These are phyloP conservation scores for Emergomyces pasteurianus DNA, from an alignment of 2,329 filamentous ascomycete genomes.

Conservation along the genomic window DNA sequence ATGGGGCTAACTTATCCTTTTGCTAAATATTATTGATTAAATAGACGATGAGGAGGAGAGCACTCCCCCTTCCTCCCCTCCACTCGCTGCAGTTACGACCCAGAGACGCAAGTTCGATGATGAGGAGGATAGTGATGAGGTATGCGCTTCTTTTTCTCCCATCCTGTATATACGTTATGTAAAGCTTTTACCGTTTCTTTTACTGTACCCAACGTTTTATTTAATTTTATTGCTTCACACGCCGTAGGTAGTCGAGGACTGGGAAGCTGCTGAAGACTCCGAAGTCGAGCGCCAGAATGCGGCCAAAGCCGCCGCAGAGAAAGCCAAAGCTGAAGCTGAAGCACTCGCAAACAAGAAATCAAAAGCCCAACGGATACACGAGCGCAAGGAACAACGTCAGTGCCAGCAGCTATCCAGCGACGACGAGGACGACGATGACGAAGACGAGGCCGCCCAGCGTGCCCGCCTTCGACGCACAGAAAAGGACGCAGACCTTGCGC, in stretches of 20 bases:
- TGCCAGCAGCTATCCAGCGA: conserved; percentile 37
- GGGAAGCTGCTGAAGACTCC: conserved; percentile 94
- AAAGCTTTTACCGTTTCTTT: not conserved
- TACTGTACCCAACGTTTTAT: not conserved
- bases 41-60: conserved; percentile 42
- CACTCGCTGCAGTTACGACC: conserved; percentile 26
- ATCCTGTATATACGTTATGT: not conserved
- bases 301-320: conserved; percentile 71
- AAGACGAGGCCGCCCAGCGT: conserved; percentile 60
- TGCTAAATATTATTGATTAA: not conserved
- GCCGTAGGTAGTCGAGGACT: conserved; percentile 75
- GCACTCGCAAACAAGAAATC: conserved; percentile 84
- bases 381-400: conserved; percentile 52
- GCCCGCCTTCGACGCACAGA: conserved; percentile 67
- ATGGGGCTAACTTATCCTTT: not conserved
- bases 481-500: conserved; percentile 75
- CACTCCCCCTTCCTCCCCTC: conserved; percentile 37
- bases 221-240: not conserved
- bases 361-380: conserved; percentile 74
- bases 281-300: conserved; percentile 94
- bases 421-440: conserved; percentile 53
- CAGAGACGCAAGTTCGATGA: conserved; percentile 71
- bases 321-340: conserved; percentile 79
- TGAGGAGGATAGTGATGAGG: conserved; percentile 75
- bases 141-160: conserved; percentile 31